phyloP scores from a whole-genome alignment of 1,284 basidiomycete species.

The Cystobasidiaceae sp. region DNA sequence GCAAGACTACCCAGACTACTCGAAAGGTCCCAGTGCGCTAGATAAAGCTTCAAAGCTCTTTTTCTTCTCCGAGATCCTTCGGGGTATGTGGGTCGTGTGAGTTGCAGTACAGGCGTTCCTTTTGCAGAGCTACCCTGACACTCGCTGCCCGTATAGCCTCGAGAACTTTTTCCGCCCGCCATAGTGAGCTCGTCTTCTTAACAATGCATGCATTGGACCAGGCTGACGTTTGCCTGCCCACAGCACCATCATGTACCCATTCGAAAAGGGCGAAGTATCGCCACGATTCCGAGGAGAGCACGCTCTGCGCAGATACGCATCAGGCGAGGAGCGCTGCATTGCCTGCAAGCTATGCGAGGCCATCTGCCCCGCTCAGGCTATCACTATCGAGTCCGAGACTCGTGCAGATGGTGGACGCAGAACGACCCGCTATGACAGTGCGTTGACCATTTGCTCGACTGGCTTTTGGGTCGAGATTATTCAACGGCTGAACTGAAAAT shows the following conservation, averaged over 20 bases:
- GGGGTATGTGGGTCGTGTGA: slow-evolving; percentile 98
- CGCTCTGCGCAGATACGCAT: slow-evolving; percentile 94
- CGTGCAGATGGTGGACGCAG: slow-evolving; percentile 90
- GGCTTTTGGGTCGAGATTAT: too few species aligned
- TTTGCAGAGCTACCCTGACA: slow-evolving; percentile 43
- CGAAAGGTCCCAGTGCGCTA: slow-evolving; percentile 67
- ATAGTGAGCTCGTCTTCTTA: not conserved
- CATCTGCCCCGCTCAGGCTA: slow-evolving; percentile 98
- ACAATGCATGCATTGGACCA: too few species aligned
- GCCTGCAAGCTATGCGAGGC: slow-evolving; percentile 99
- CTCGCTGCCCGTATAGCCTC: too few species aligned
- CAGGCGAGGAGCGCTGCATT: slow-evolving; percentile 97
- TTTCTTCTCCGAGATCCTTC: slow-evolving; percentile 97
- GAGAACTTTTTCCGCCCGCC: slow-evolving; percentile 40
- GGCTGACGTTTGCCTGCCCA: too few species aligned
- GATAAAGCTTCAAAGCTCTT: slow-evolving; percentile 95
- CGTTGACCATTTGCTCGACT: too few species aligned
- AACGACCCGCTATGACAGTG: slow-evolving; percentile 86
- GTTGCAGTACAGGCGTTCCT: slow-evolving; percentile 91
- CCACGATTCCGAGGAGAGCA: slow-evolving; percentile 99
- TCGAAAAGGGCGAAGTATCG: slow-evolving; percentile 95
- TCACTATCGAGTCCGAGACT: slow-evolving; percentile 97
- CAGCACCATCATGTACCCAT: slow-evolving; percentile 62
- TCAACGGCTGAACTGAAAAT: too few species aligned
- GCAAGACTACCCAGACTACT: slow-evolving; percentile 45